These are phyloP conservation scores for Trypanosoma brucei DNA, from an alignment of 208 protist genomes.

Conservation along the genomic window DNA sequence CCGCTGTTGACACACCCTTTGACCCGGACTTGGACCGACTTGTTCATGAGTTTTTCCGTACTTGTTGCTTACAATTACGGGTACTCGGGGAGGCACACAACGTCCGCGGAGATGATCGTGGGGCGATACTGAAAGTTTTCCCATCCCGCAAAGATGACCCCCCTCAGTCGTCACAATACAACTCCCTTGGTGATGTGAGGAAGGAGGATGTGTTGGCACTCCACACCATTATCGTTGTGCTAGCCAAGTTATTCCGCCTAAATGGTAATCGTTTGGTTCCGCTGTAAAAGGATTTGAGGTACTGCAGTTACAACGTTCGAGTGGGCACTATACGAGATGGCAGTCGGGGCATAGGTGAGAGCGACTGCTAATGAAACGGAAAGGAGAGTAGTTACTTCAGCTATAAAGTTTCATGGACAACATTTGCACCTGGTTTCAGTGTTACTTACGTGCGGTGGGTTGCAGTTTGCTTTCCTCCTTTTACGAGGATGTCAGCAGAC, in stretches of 20 bases:
- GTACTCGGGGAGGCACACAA: constrained; percentile 37
- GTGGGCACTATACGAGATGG: background rate
- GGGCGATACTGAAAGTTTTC: constrained; percentile 36
- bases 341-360: background rate
- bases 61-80: constrained; percentile 59
- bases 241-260: constrained; percentile 74
- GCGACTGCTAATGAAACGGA: background rate
- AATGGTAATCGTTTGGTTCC: constrained; percentile 79
- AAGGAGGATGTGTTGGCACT: constrained; percentile 62
- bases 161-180: constrained; percentile 25
- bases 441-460: too few relatives aligned
- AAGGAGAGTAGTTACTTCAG: too few relatives aligned
- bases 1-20: constrained; percentile 62
- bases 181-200: constrained; percentile 35
- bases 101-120: constrained; percentile 38
- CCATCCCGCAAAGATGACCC: background rate
- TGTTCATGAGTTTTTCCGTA: constrained; percentile 61
- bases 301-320: too few relatives aligned
- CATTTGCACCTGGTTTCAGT: too few relatives aligned
- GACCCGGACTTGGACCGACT: constrained; percentile 78
- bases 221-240: constrained; percentile 62
- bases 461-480: too few relatives aligned
- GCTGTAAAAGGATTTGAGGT: constrained; percentile 28
- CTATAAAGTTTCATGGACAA: too few relatives aligned
- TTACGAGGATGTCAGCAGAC: too few relatives aligned